Conservation (phyloP, 306 rosid genomes). For the Medicago truncatula region DNA sequence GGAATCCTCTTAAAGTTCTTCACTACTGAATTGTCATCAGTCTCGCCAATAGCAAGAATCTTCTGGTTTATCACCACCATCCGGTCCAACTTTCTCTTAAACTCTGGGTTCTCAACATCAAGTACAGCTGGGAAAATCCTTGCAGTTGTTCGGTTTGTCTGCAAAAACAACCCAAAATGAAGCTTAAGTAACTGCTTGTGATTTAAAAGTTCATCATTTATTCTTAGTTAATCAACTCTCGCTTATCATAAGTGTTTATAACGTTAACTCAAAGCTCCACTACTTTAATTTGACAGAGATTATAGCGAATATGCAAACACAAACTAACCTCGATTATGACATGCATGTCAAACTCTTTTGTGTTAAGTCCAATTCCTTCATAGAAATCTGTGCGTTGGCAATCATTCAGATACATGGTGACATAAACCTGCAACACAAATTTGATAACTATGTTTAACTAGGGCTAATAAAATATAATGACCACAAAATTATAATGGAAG, state of each 20-base stretch:
- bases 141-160: slow-evolving; percentile 98
- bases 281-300: neutral
- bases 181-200: slow-evolving; percentile 8
- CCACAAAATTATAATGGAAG: slow-evolving; percentile 1
- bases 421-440: slow-evolving; percentile 75
- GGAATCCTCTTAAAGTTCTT: slow-evolving; percentile 97
- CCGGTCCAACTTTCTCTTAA: slow-evolving; percentile 85
- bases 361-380: slow-evolving; percentile 93
- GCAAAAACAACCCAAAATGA: slow-evolving; percentile 37
- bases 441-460: slow-evolving; percentile 13
- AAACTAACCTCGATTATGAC: slow-evolving; percentile 93
- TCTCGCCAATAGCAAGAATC: slow-evolving; percentile 78
- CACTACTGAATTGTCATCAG: slow-evolving; percentile 64
- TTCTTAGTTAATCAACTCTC: slow-evolving; percentile 1
- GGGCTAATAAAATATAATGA: slow-evolving; percentile 9
- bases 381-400: slow-evolving; percentile 96
- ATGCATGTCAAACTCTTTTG: slow-evolving; percentile 98
- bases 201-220: slow-evolving; percentile 9
- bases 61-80: slow-evolving; percentile 87
- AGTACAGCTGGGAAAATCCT: slow-evolving; percentile 94
- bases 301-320: neutral
- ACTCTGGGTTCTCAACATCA: slow-evolving; percentile 97
- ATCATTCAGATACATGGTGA: slow-evolving; percentile 97
- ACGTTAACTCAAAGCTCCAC: too few species aligned
- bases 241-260: neutral